Base-by-base conservation (phyloP, 1,284 basidiomycete genomes). In the Coriolopsis trogii region DNA sequence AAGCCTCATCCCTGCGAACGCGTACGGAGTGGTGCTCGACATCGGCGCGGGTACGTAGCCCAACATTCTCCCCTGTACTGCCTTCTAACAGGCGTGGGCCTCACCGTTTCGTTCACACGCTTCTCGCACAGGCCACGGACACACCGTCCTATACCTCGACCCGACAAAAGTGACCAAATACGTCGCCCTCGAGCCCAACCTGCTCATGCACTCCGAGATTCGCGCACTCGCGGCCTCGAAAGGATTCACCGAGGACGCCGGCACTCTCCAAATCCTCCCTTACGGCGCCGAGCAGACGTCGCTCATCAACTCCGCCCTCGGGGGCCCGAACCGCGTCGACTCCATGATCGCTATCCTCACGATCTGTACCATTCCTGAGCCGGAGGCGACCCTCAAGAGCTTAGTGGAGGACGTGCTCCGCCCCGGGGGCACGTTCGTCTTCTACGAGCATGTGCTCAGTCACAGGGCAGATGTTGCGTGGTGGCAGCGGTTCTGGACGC, bases 401-500 rank as follows among this genome's bases (percentile, higher is more conserved):
- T 71, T 89, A 8, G 71, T 77, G 6, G 63, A 68, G 1, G 71
- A 77, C 10, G 70, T 81, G 2, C 72, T 89, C 75, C 25, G 78
- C 74, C 50, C 76, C 82, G 0, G 82, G 81, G 87, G 86, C 0
- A 70, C 75, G 51, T 55, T 89, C 1, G 68, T 88, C 16, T 82
- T 80, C 60, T 82, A 81, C 54, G 87, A 89, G 65, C 86, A 89
- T 59, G 83, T 87, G 8, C 67, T 73, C 39, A 84, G 75, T 56
- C 74, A 72, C 1, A 61, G 66, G 0, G 49, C 62, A n/a, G 78
- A 80, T 46, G 75, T 85, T 3, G 76, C 76, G 8, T 78, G 80
- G 77, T 89, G 85, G 84, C 87, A 90, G 67, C 59, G 71, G 1
- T 75, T 85, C 44, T 88, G 85, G 84, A 75, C 82, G 3, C 87